Evolutionary conservation across 2,329 filamentous ascomycete genomes (phyloP).

Genomic region (Colletotrichum chlorophyti): DNA sequence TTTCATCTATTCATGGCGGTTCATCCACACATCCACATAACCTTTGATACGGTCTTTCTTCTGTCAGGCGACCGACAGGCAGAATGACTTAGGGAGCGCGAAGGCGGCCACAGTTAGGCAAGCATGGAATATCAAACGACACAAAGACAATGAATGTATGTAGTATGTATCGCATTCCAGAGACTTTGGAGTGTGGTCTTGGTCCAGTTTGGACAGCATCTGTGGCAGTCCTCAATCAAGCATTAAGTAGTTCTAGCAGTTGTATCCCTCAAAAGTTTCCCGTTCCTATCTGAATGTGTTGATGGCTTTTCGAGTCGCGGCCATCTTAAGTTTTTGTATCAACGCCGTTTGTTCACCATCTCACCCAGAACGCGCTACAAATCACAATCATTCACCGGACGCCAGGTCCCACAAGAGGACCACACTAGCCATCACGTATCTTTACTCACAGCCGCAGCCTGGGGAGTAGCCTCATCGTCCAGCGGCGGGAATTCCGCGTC

Average conservation of each 20-base stretch:
- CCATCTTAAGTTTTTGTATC: background rate
- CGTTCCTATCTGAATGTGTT: too few relatives aligned
- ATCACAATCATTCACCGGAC: too few relatives aligned
- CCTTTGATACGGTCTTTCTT: constrained; percentile 3
- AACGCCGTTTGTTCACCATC: background rate
- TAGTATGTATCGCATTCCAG: constrained; percentile 26
- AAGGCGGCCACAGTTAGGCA: background rate
- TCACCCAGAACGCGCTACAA: constrained; percentile 10
- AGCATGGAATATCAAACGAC: constrained; percentile 27
- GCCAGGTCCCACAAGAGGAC: too few relatives aligned
- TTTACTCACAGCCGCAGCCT: background rate
- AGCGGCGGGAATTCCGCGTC: constrained; percentile 44
- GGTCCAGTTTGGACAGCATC: constrained; percentile 26
- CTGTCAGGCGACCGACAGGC: background rate
- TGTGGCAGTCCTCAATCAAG: constrained; percentile 24
- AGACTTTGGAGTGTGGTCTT: constrained; percentile 21
- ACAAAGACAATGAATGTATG: constrained; percentile 27
- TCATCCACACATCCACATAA: constrained; percentile 8
- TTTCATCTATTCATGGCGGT: constrained; percentile 23
- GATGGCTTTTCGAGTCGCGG: background rate
- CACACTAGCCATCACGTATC: constrained; percentile 9
- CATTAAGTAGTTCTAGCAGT: constrained; percentile 30
- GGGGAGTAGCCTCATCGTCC: constrained; percentile 25
- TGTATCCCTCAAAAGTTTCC: constrained; percentile 1
- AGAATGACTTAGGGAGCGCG: background rate